Base-by-base conservation (phyloP, 192 early-diverging fungal genomes). In the Podila horticola region DNA sequence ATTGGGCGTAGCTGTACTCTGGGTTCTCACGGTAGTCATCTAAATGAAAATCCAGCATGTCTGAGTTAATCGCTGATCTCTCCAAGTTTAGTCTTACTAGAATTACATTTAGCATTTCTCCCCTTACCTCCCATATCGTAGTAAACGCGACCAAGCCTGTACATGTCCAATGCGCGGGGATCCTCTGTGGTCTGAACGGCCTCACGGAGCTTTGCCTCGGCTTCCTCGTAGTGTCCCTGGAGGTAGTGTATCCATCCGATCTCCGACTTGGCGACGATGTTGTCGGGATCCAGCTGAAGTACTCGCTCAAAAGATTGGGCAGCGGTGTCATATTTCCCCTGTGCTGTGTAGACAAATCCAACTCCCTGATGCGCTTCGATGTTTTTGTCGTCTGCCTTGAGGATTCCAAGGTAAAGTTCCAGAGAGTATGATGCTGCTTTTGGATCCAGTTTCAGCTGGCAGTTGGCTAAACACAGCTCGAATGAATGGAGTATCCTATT, bases 71-170 rank as follows among this genome's bases (percentile, higher is more conserved):
- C 51, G 17, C 8, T 4, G 0, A 65, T 51, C 22, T 49, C 22
- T 49, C 26, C 29, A 2, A 49, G 55, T 58, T 4, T 15, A 58
- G 15, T 15, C n/a, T 22, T 28, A 8, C 3, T 24, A 22, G n/a
- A 45, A 45, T 45, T 0, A 45, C 3, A 45, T 17, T 45, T 13
- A 8, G 41, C 4, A 45, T 45, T 45, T 45, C 0, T 45, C 15
- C 11, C 8, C 41, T 15, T 83, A 92, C 90, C 94, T 36, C 89
- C 93, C 84, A 92, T 84, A 15, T 77, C 88, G 93, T 95, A 99
- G 71, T 93, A 94, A 2, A 91, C 86, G 26, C 88, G 79, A 5
- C 95, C 96, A 5, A 95, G 62, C 3, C 93, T 84, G 59, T 90
- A 94, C 34, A 88, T 79, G 71, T 92, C 87, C 36, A 84, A 52